phyloP scores from a whole-genome alignment of 2,329 filamentous ascomycete species.

The Botrytis elliptica region DNA sequence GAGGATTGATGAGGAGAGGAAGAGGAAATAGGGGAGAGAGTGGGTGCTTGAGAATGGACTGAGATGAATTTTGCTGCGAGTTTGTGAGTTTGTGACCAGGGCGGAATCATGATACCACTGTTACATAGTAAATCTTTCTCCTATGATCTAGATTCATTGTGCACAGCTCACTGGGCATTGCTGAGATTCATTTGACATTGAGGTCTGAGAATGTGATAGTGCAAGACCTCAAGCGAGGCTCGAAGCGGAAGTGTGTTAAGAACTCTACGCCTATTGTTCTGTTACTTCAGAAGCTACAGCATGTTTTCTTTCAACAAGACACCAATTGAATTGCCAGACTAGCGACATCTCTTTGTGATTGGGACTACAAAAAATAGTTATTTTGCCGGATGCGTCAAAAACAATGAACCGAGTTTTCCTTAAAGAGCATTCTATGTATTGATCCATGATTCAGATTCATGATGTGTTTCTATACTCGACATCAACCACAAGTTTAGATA shows the following conservation, averaged over 20 bases:
- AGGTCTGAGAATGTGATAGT: not conserved
- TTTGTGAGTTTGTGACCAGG: not conserved
- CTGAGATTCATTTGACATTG: not conserved
- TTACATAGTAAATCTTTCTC: not conserved
- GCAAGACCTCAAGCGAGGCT: not conserved
- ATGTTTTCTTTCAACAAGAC: not conserved
- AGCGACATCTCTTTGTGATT: not conserved
- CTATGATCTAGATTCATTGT: not conserved
- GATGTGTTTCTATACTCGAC: not conserved
- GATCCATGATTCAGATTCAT: not conserved
- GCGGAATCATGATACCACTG: not conserved
- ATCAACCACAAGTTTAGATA: not conserved
- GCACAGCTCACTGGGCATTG: not conserved
- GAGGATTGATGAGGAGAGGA: conserved; percentile 16
- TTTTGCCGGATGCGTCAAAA: conserved; percentile 6
- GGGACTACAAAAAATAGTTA: not conserved
- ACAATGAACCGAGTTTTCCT: not conserved
- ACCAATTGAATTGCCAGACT: no score
- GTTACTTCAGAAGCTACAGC: not conserved
- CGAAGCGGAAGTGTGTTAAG: not conserved
- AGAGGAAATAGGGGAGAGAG: not conserved
- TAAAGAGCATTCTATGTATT: not conserved
- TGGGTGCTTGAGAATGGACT: not conserved
- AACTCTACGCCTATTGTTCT: not conserved
- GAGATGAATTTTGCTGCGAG: not conserved